Evolutionary conservation across 2,329 filamentous ascomycete species (phyloP).

Genomic region (Nemania bipapillata): DNA sequence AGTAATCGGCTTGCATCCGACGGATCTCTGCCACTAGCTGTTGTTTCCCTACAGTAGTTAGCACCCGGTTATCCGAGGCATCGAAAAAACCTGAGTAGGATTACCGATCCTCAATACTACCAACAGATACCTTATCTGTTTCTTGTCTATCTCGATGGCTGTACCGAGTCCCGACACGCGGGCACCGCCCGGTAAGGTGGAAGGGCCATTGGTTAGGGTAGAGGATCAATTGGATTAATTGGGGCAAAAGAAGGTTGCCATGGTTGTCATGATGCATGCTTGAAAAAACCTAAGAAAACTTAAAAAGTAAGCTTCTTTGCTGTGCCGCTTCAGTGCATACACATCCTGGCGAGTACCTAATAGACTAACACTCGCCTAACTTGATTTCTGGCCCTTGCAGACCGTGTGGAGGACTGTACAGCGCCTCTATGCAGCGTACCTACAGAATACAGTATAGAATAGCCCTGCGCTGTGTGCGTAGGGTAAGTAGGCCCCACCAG

Average conservation of each 20-base stretch:
- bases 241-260: background rate
- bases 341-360: background rate
- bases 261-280: conserved; percentile 2
- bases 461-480: background rate
- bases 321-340: conserved; percentile 20
- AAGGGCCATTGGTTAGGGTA: conserved; percentile 1
- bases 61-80: conserved; percentile 9
- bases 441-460: background rate
- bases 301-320: conserved; percentile 38
- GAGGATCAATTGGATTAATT: background rate
- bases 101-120: background rate
- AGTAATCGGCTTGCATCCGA: conserved; percentile 34
- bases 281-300: conserved; percentile 27
- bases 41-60: conserved; percentile 8
- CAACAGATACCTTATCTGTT: background rate
- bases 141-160: background rate
- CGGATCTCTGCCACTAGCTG: conserved; percentile 11
- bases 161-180: conserved; percentile 10
- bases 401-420: background rate
- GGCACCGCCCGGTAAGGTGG: conserved; percentile 4
- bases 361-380: background rate
- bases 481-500: background rate
- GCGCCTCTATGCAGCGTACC: background rate
- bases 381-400: conserved; percentile 1
- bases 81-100: background rate